Percentiles rank a stretch among this genome's conserved stretches.
Conservation (phyloP, 495 filamentous ascomycete genomes). For the Schizothecium vesticola region DNA sequence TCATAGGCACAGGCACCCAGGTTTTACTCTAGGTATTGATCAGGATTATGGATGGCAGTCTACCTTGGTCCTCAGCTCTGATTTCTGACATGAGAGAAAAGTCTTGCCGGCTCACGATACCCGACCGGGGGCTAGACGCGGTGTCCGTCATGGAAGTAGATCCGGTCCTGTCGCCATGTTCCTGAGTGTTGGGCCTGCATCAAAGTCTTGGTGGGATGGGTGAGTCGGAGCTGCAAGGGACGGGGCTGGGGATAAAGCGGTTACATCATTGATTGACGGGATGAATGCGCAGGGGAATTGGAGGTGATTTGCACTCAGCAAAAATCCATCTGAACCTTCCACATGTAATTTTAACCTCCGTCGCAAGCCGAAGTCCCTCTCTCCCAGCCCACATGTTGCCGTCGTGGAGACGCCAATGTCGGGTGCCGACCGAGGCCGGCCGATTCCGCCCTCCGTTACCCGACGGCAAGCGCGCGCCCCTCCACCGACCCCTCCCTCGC, state of each 20-base stretch:
- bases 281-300: neutral
- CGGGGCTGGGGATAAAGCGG: neutral
- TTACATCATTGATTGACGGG: neutral
- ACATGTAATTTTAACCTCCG: neutral
- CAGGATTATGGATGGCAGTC: too few relatives aligned
- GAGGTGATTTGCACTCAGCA: neutral
- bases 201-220: neutral
- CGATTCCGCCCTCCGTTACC: slow-evolving; percentile 24
- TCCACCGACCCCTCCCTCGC: slow-evolving; percentile 3
- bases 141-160: neutral
- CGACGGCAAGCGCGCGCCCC: slow-evolving; percentile 19
- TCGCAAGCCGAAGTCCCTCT: neutral
- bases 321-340: neutral
- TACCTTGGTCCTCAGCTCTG: too few relatives aligned
- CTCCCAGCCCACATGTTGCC: neutral
- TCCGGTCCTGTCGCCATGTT: neutral
- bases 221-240: neutral
- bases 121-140: neutral
- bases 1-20: neutral
- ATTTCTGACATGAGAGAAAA: neutral
- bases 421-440: slow-evolving; percentile 6
- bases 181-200: neutral
- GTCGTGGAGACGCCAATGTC: neutral
- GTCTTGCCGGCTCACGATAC: neutral
- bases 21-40: too few relatives aligned